Base-by-base conservation (phyloP, 352 stramenopile species). In the Pythium aphanidermatum region DNA sequence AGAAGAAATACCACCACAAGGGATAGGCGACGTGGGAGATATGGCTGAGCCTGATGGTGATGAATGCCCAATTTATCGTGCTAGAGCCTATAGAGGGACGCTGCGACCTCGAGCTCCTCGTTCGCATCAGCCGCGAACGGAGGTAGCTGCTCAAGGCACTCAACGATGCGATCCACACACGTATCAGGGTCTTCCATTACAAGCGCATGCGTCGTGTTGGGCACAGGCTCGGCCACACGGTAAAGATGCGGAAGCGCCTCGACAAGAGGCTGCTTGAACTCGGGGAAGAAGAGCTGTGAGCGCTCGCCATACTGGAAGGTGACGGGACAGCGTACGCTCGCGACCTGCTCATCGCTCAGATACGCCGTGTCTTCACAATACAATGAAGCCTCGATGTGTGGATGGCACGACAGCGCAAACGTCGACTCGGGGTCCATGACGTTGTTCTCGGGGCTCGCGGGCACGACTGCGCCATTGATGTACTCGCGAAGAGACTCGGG, bases 141-240 rank as follows among this genome's bases (percentile, higher is more conserved):
- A 13, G 46, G 20, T 9, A 55, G 21, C 46, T 39, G 5, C 11
- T 25, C 47, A 7, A 55, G 38, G 26, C 16, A 23, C 5, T 31
- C 38, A 24, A 55, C 37, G 37, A 84, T 84, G 27, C 67, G 70
- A 12, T 65, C 32, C 10, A 65, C 23, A 3, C 28, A 28, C 12
- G 55, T 53, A 14, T 53, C 58, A 0, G 64, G 58, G 40, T 75
- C 63, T 51, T 83, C 65, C 39, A 83, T 54, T 1, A 79, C 35
- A 58, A 83, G 59, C 5, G 63, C 14, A 33, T 79, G 70, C 12
- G 56, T 63, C 23, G 55, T 52, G n/a, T 60, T 53, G 9, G 51
- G 30, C 16, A 79, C 46, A 3, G 69, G 59, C 4, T 67, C 50
- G 29, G 24, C 46, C 33, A 80, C 47, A 1, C 39, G 51, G 55